A percentile compares a stretch with the other conserved stretches of the same genome.
Evolutionary conservation across 805 yeast species (phyloP).

Genomic region (Schwanniomyces yamadae): DNA sequence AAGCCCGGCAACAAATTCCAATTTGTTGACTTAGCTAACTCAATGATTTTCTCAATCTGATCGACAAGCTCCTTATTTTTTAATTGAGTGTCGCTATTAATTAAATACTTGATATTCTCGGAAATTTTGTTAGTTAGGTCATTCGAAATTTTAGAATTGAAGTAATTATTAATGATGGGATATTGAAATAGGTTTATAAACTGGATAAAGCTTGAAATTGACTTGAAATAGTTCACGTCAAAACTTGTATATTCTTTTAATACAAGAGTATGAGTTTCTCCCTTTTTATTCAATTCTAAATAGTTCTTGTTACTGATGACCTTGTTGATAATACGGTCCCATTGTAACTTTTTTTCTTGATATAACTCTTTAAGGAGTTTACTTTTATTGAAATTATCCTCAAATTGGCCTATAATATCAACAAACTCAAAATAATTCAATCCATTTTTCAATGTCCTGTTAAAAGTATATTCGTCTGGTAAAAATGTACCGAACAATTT

Average conservation of each 20-base stretch:
- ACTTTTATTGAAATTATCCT: constrained; percentile 7
- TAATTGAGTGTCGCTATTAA: constrained; percentile 11
- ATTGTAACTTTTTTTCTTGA: constrained; percentile 9
- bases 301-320: constrained; percentile 1
- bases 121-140: constrained; percentile 28
- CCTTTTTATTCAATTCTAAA: not conserved
- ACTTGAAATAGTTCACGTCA: constrained; percentile 15
- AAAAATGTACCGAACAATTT: constrained; percentile 16
- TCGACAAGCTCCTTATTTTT: constrained; percentile 14
- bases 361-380: constrained; percentile 9
- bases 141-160: constrained; percentile 28
- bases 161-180: constrained; percentile 22
- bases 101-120: constrained; percentile 24
- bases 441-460: constrained; percentile 5
- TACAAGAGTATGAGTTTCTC: not conserved
- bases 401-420: constrained; percentile 7
- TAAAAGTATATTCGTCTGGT: constrained; percentile 18
- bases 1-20: constrained; percentile 15
- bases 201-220: constrained; percentile 25
- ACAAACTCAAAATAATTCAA: constrained; percentile 9
- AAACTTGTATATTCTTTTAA: not conserved
- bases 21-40: constrained; percentile 9
- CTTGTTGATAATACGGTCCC: constrained; percentile 11
- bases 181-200: constrained; percentile 28
- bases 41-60: constrained; percentile 16